Evolutionary conservation across 164 flowering plant genomes (phyloP), one percentile per base, ranked within the genome.

Genomic region (Chimonanthus salicifolius): DNA sequence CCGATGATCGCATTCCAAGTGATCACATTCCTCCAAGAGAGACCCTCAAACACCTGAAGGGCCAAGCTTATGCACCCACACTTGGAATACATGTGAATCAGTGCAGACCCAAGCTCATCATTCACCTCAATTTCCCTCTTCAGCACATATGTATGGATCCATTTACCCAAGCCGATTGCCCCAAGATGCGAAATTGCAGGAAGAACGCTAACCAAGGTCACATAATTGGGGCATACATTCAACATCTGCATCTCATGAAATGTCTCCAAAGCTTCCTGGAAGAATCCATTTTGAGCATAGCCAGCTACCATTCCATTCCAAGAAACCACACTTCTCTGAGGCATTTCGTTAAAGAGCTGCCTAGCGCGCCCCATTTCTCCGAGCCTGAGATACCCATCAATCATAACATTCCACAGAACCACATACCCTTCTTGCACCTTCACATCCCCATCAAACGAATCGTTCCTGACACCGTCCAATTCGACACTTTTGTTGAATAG

Each of bases 281-380:
- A 86, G n/a, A 74, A 64, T 67, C 85, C 88, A 71, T 85, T 80
- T 60, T 87, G 89, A 1, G 85, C 86, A 74, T 84, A 91, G 62
- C 92, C 90, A 10, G 86, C 78, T 60, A 91, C 86, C 81, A 92
- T 83, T 69, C 79, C 84, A 78, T 87, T 88, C 92, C 94, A 92
- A 3, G 94, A 88, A 47, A 88, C 89, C 58, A 88, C 84, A 76
- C 86, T 88, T 82, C 83, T 82, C 33, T 75, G 73, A 21, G 87
- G 86, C 89, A 89, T 89, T 73, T 69, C 43, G 66, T 85, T 85
- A 68, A 89, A 89, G 83, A 87, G n/a, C 16, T 74, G 15, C 78
- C 81, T 72, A 3, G 90, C 87, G 72, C 74, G 69, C 2, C 20
- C 50, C 44, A 83, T 45, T n/a, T 84, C 82, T n/a, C 88, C 86